Conservation (phyloP, 371 early-diverging fungal genomes). For the Actinomortierella ambigua region DNA sequence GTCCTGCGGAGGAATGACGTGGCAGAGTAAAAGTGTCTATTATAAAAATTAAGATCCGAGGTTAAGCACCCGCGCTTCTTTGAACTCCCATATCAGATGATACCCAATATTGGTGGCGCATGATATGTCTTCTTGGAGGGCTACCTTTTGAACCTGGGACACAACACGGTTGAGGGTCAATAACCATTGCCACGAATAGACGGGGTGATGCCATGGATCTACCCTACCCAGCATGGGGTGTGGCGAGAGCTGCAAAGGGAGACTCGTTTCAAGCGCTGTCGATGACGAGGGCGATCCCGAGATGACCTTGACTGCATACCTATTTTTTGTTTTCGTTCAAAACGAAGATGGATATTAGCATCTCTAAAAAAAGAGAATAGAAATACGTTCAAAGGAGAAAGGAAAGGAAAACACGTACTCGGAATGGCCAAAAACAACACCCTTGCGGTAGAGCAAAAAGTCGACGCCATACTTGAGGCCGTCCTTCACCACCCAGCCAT, state of each 20-base stretch:
- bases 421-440: conserved; percentile 35
- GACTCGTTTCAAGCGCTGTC: background rate
- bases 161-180: conserved; percentile 64
- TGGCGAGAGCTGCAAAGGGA: conserved; percentile 1
- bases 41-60: background rate
- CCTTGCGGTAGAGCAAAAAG: conserved; percentile 56
- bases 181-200: conserved; percentile 58
- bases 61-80: too few relatives aligned
- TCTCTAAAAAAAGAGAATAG: too few relatives aligned
- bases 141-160: conserved; percentile 69
- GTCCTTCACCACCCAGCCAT: conserved; percentile 83
- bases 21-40: conserved; percentile 62
- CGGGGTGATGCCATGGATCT: conserved; percentile 20
- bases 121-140: conserved; percentile 5
- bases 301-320: conserved; percentile 45
- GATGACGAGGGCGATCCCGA: background rate
- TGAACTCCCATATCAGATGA: too few relatives aligned
- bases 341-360: background rate
- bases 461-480: conserved; percentile 88
- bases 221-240: conserved; percentile 8
- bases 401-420: conserved; percentile 1
- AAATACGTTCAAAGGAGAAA: too few relatives aligned
- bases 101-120: background rate
- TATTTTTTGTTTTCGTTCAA: conserved; percentile 45
- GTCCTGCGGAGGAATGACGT: conserved; percentile 50